Conservation (phyloP, 2,329 filamentous ascomycete species). For the Penicillium frequentans region DNA sequence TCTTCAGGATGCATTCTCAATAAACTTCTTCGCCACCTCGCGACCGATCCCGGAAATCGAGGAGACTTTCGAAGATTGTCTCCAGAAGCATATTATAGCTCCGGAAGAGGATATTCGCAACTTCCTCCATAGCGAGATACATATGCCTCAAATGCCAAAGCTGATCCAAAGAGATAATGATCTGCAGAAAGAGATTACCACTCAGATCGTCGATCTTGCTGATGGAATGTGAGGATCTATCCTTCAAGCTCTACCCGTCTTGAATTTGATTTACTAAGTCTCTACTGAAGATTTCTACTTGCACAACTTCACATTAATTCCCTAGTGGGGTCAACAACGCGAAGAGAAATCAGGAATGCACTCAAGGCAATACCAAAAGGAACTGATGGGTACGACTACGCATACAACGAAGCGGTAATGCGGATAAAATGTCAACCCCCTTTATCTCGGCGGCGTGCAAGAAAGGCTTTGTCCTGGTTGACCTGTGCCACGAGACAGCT, state of each 20-base stretch:
- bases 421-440: conserved; percentile 39
- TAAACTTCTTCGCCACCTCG: background rate
- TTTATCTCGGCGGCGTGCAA: conserved; percentile 38
- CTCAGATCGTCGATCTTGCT: background rate
- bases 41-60: background rate
- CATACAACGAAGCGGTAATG: conserved; percentile 46
- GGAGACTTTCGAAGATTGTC: background rate
- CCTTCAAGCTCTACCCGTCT: background rate
- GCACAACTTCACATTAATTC: conserved; percentile 24
- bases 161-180: background rate
- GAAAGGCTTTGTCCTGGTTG: conserved; percentile 44
- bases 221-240: background rate
- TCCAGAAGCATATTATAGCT: background rate
- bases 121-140: background rate
- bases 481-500: conserved; percentile 38
- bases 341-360: conserved; percentile 32
- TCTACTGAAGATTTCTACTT: conserved; percentile 24
- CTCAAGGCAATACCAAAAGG: conserved; percentile 34
- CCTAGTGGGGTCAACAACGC: conserved; percentile 10
- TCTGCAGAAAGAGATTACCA: background rate
- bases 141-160: background rate
- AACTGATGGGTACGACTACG: conserved; percentile 33
- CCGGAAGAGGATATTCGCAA: background rate
- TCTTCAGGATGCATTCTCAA: background rate
- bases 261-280: background rate